Conservation (phyloP, 2,329 filamentous ascomycete genomes). For the Metarhizium brunneum region DNA sequence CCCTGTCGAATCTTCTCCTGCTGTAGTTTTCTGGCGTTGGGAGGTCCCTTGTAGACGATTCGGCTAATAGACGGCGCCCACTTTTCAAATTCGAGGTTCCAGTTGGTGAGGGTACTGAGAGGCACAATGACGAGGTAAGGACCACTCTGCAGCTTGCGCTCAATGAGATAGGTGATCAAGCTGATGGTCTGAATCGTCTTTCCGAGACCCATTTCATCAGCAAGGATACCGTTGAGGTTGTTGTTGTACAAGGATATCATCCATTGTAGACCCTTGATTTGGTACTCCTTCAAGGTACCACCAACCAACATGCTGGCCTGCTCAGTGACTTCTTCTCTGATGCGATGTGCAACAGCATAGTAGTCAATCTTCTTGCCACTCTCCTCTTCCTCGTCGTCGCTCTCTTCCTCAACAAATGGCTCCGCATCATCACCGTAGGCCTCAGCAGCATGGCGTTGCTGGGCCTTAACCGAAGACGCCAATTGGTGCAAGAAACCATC, state of each 20-base stretch:
- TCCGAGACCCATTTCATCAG: constrained; percentile 98
- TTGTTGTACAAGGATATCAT: constrained; percentile 99
- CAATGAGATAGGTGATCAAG: constrained; percentile 93
- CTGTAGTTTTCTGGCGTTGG: constrained; percentile 76
- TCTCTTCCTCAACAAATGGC: constrained; percentile 49
- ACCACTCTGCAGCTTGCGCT: constrained; percentile 83
- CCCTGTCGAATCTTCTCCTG: constrained; percentile 92
- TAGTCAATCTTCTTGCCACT: constrained; percentile 84
- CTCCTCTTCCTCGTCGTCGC: constrained; percentile 61
- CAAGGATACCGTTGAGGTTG: constrained; percentile 96
- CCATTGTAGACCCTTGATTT: constrained; percentile 97
- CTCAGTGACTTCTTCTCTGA: constrained; percentile 81
- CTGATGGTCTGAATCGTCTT: constrained; percentile 99
- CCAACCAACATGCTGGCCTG: constrained; percentile 85
- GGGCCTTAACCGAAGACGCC: constrained; percentile 85
- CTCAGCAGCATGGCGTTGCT: constrained; percentile 76
- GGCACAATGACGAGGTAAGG: constrained; percentile 96
- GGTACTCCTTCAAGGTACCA: constrained; percentile 91
- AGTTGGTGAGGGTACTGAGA: constrained; percentile 93
- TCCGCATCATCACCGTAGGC: constrained; percentile 60
- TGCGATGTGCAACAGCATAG: constrained; percentile 93
- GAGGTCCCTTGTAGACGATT: constrained; percentile 95
- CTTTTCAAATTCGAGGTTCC: constrained; percentile 98
- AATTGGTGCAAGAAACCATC: constrained; percentile 96
- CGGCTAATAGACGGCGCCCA: constrained; percentile 84